phyloP scores from a whole-genome alignment of 257 asterid genomes.

The Solanum infundibuliforme region DNA sequence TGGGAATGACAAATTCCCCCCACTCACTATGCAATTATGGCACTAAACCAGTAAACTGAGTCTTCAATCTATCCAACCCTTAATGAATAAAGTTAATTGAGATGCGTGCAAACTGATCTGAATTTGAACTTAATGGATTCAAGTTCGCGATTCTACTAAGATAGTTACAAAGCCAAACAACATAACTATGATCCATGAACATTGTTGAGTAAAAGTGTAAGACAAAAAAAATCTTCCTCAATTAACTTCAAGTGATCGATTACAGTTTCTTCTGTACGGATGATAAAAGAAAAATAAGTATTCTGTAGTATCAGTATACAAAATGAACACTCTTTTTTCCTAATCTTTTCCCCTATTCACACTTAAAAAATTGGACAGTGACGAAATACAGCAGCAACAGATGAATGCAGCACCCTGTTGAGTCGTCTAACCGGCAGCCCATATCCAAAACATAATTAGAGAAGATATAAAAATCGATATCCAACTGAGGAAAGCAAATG shows the following conservation, averaged over 20 bases:
- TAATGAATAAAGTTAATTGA: too few relatives aligned
- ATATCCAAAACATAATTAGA: conserved; percentile 40
- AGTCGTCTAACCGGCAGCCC: conserved; percentile 30
- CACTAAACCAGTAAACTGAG: not conserved
- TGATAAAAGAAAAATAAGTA: not conserved
- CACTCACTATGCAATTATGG: not conserved
- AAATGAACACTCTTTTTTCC: not conserved
- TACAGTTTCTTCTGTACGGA: not conserved
- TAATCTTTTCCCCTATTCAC: conserved; percentile 1
- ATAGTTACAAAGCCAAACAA: not conserved
- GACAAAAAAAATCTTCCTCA: not conserved
- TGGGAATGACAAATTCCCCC: too few relatives aligned
- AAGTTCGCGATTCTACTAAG: not conserved
- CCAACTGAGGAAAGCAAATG: conserved; percentile 46
- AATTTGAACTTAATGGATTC: not conserved
- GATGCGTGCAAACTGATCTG: not conserved
- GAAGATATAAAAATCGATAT: conserved; percentile 27
- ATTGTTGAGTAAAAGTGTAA: not conserved
- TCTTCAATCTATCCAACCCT: not conserved
- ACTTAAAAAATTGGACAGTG: not conserved
- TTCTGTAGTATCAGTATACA: not conserved
- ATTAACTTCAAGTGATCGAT: not conserved
- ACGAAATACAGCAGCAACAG: not conserved
- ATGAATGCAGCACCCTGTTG: not conserved
- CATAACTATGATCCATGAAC: not conserved